Evolutionary conservation across 495 filamentous ascomycete genomes (phyloP), one percentile per base, ranked within the genome.

Genomic region (Neurospora pannonica): DNA sequence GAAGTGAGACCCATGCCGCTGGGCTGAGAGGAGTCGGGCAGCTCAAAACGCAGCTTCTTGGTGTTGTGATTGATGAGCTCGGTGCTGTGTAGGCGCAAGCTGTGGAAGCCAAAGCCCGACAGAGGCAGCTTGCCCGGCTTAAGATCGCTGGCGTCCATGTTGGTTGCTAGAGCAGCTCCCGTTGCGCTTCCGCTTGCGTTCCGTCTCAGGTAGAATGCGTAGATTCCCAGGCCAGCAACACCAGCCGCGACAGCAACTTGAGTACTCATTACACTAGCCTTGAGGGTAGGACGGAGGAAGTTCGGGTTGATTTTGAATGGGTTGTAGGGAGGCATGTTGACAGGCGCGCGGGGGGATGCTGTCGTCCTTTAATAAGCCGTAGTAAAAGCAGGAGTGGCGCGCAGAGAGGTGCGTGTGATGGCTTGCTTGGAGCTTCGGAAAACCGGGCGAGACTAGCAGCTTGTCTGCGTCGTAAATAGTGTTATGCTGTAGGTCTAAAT

Each of bases 21-120:
- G 39, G 81, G 77, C 46, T 78, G 77, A 9, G 81, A 79, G n/a
- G 79, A 62, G 24, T 87, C 83, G 0, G 90, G 89, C 10, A 91
- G 84, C 74, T 88, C 87, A 67, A 92, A 92, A 5, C 87, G 84
- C 70, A 92, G 80, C 40, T 85, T 85, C 77, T 91, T 92, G 5
- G 89, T 91, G 75, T 92, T 90, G 81, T 90, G 89, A 77, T 89
- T 92, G 71, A 92, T 84, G 2, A 81, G 75, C 76, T 91, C 85
- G 70, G 85, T 83, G 77, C 87, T 89, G 54, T 85, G 79, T 0
- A 87, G 81, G 54, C 79, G 74, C 5, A 87, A 81, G 17, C 78
- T 81, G 46, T 81, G 74, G 74, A 85, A 84, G 69, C 80, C 80
- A 34, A 83, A 80, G 75, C 76, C 75, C 37, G 71, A 72, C 70